Evolutionary conservation across 1,284 basidiomycete species (phyloP).

Genomic region (Ustilago cynodontis): DNA sequence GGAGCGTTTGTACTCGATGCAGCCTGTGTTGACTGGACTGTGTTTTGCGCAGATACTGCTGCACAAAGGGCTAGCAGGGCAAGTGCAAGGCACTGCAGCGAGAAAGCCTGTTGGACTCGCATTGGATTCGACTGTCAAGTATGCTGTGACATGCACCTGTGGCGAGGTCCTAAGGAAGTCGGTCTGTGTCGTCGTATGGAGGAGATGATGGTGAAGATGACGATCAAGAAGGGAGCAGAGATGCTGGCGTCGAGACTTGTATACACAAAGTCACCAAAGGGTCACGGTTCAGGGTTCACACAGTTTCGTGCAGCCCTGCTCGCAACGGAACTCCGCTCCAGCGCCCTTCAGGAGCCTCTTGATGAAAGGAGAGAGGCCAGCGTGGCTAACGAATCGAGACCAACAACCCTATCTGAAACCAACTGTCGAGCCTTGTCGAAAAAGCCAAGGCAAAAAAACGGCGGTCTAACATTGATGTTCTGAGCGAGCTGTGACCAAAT

Average conservation of each 20-base stretch:
- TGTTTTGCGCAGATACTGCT: slow-evolving; percentile 40
- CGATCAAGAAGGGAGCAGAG: not conserved
- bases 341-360: not conserved
- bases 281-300: slow-evolving; percentile 18
- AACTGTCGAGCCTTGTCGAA: slow-evolving; percentile 8
- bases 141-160: not conserved
- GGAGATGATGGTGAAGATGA: not conserved
- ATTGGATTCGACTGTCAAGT: slow-evolving; percentile 10
- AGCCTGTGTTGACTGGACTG: slow-evolving; percentile 32
- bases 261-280: not conserved
- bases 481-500: slow-evolving; percentile 15
- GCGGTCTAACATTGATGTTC: not conserved
- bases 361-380: slow-evolving; percentile 17
- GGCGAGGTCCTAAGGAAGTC: not conserved
- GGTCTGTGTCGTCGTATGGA: not conserved
- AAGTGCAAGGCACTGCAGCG: slow-evolving; percentile 33
- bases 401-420: slow-evolving; percentile 15
- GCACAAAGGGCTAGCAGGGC: slow-evolving; percentile 31
- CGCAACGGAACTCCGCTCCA: slow-evolving; percentile 37
- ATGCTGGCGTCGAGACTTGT: not conserved
- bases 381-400: slow-evolving; percentile 11
- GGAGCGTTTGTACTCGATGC: slow-evolving; percentile 8
- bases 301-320: not conserved
- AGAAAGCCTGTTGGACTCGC: slow-evolving; percentile 20
- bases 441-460: too few relatives aligned